Percentiles rank a stretch among this genome's conserved stretches.
phyloP scores from a whole-genome alignment of 2,329 filamentous ascomycete species.

The Epichloe bromicola region DNA sequence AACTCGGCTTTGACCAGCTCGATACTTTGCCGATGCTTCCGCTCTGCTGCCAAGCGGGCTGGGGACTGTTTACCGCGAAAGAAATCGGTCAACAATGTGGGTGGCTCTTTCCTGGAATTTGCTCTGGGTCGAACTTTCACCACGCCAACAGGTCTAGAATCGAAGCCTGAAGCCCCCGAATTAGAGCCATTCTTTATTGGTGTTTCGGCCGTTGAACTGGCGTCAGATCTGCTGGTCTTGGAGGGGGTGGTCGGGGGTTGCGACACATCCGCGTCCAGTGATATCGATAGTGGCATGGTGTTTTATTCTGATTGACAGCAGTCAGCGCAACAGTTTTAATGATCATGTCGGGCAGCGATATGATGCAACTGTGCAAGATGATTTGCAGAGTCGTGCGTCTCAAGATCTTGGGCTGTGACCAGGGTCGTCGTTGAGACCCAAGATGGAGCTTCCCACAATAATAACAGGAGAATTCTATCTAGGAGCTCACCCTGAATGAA shows the following conservation, averaged over 20 bases:
- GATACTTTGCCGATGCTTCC: conserved; percentile 41
- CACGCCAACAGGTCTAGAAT: conserved; percentile 29
- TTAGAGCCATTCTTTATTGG: conserved; percentile 8
- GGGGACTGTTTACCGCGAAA: conserved; percentile 43
- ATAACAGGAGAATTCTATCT: neutral
- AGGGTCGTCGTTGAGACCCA: neutral
- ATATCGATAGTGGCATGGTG: conserved; percentile 12
- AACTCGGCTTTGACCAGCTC: conserved; percentile 44
- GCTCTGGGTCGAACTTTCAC: conserved; percentile 19
- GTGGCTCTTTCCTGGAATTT: conserved; percentile 25
- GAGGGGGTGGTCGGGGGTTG: conserved; percentile 5
- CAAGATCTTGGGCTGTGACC: neutral
- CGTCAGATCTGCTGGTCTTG: conserved; percentile 2
- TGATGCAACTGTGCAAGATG: neutral
- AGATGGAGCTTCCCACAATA: neutral
- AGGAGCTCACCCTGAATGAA: neutral
- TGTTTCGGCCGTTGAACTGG: conserved; percentile 1
- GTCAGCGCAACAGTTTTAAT: conserved; percentile 5
- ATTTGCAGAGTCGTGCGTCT: neutral
- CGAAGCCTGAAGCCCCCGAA: conserved; percentile 20
- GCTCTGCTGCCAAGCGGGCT: conserved; percentile 38
- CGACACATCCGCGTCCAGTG: conserved; percentile 10
- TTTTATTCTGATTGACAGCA: conserved; percentile 6
- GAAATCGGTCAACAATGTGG: conserved; percentile 43
- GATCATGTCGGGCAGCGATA: neutral